Evolutionary conservation across 192 early-diverging fungal species (phyloP).

Genomic region (Coemansia sp.): DNA sequence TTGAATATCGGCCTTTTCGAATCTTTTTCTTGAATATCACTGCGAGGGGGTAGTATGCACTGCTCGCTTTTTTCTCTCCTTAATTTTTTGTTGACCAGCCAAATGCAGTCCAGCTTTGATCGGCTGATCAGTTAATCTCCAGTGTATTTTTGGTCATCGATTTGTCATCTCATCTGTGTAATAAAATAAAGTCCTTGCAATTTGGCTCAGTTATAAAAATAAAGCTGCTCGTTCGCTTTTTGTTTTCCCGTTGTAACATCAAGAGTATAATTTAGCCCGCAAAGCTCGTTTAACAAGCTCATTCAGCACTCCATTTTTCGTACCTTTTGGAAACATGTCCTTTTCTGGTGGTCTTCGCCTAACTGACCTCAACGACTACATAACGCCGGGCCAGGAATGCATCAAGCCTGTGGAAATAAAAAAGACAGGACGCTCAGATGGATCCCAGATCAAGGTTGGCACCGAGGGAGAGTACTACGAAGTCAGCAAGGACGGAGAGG

Average conservation of each 20-base stretch:
- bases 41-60: not conserved
- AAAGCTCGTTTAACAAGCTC: too few relatives aligned
- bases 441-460: constrained; percentile 74
- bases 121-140: too few relatives aligned
- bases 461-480: constrained; percentile 84
- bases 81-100: not conserved
- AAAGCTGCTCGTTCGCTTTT: too few relatives aligned
- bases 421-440: constrained; percentile 60
- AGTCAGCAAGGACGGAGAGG: constrained; percentile 82
- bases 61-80: not conserved
- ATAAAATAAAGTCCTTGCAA: too few relatives aligned
- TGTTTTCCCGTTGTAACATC: too few relatives aligned
- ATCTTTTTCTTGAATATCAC: constrained; percentile 10
- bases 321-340: constrained; percentile 53
- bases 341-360: constrained; percentile 87
- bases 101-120: not conserved
- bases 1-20: not conserved
- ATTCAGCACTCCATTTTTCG: not conserved
- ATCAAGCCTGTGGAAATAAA: constrained; percentile 90
- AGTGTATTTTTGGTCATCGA: not conserved
- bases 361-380: constrained; percentile 96
- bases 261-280: too few relatives aligned
- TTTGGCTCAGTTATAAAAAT: too few relatives aligned
- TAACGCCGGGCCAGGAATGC: constrained; percentile 95
- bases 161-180: too few relatives aligned